Conservation (phyloP, 768 basidiomycete species). For the Cystobasidium ongulense region DNA sequence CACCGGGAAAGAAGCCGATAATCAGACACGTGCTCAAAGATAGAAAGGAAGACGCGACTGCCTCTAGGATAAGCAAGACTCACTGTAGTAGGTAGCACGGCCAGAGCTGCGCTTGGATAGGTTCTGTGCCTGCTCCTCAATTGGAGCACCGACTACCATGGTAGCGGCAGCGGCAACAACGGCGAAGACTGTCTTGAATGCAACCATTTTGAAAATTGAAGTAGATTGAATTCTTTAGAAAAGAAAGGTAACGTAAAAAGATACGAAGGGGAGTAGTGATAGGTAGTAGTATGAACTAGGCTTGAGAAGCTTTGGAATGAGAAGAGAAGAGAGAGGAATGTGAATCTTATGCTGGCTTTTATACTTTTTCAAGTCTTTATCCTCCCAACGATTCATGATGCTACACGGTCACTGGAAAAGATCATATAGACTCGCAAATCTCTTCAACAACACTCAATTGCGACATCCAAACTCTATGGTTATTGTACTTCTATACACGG, state of each 20-base stretch:
- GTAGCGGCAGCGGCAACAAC: slow-evolving; percentile 18
- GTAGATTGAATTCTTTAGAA: neutral
- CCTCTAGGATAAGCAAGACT: neutral
- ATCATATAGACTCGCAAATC: neutral
- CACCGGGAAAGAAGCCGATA: neutral
- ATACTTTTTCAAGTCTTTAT: neutral
- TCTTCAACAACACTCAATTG: neutral
- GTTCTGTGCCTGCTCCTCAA: slow-evolving; percentile 13
- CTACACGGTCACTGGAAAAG: neutral
- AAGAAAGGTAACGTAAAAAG: neutral
- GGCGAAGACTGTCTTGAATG: slow-evolving; percentile 27
- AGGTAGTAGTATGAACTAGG: neutral
- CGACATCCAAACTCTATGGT: neutral
- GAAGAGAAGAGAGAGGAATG: slow-evolving; percentile 8
- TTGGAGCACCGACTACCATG: slow-evolving; percentile 19
- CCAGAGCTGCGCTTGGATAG: slow-evolving; percentile 7
- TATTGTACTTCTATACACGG: neutral
- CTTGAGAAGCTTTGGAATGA: slow-evolving; percentile 1
- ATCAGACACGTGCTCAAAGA: neutral
- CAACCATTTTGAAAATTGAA: slow-evolving; percentile 15
- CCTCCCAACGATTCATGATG: neutral
- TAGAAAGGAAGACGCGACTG: neutral
- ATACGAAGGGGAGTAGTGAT: neutral
- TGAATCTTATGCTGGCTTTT: neutral
- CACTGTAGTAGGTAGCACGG: slow-evolving; percentile 22